Conservation (phyloP, 306 rosid genomes). For the Trifolium fragiferum region DNA sequence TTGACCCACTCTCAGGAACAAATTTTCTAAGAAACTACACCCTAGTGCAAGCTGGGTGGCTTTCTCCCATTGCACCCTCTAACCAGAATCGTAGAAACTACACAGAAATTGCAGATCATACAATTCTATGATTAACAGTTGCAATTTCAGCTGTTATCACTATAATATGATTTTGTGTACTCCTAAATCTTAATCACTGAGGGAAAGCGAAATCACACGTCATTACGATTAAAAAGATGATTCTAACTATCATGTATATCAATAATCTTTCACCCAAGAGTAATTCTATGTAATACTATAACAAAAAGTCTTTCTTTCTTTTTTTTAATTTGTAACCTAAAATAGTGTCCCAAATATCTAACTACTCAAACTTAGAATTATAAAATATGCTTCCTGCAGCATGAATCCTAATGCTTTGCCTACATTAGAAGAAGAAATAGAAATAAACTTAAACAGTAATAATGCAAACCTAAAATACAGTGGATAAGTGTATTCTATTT, state of each 20-base stretch:
- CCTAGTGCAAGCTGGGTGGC: neutral
- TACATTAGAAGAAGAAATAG: conserved; percentile 35
- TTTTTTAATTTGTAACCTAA: neutral
- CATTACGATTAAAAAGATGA: neutral
- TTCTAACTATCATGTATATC: neutral
- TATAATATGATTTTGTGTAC: neutral
- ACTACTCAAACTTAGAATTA: conserved; percentile 49
- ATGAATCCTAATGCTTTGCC: conserved; percentile 45
- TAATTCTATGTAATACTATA: neutral
- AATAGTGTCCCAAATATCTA: conserved; percentile 50
- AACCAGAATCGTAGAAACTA: neutral
- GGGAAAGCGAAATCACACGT: neutral
- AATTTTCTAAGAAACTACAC: too few relatives aligned
- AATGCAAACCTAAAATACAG: conserved; percentile 25
- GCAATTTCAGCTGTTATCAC: neutral
- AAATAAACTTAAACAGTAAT: neutral
- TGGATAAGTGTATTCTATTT: conserved; percentile 8
- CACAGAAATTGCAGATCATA: neutral
- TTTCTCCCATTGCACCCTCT: neutral
- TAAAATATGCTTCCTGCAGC: conserved; percentile 47
- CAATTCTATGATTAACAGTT: neutral
- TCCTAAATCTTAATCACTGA: neutral
- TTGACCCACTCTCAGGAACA: neutral
- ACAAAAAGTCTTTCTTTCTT: neutral
- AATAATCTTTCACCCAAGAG: neutral